phyloP scores from a whole-genome alignment of 345 rosid species.

The Syzygium aqueum region DNA sequence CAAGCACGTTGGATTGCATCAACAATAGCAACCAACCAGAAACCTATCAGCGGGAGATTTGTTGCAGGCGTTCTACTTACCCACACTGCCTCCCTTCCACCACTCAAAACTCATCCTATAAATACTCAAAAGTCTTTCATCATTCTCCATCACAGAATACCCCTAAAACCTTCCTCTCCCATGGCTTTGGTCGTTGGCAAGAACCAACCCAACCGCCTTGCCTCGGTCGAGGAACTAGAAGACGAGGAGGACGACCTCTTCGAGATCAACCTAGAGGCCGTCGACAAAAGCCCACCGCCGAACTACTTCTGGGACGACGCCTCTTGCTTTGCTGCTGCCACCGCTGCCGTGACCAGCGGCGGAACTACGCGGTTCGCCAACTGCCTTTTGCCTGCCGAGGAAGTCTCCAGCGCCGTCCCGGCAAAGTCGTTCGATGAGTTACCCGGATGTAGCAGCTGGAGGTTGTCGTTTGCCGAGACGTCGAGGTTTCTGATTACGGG shows the following conservation, averaged over 20 bases:
- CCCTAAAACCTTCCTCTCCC: neutral
- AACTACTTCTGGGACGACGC: neutral
- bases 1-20: neutral
- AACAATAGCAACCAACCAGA: neutral
- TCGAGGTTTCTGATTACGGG: neutral
- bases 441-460: neutral
- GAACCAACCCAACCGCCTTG: neutral
- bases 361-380: conserved; percentile 4
- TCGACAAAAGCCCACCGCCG: neutral
- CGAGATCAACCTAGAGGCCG: conserved; percentile 10
- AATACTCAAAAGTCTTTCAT: neutral
- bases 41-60: neutral
- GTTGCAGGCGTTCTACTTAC: conserved; percentile 5
- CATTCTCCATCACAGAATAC: neutral
- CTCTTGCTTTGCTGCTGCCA: neutral
- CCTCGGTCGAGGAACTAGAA: neutral
- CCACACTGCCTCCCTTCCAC: neutral
- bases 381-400: conserved; percentile 4
- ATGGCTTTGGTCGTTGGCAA: neutral
- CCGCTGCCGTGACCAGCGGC: neutral
- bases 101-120: neutral
- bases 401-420: conserved; percentile 4
- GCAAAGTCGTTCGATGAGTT: neutral
- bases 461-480: neutral
- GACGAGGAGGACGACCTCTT: conserved; percentile 13